Base-by-base conservation (phyloP, 73 alveolate species). In the Symbiodinium natans region DNA sequence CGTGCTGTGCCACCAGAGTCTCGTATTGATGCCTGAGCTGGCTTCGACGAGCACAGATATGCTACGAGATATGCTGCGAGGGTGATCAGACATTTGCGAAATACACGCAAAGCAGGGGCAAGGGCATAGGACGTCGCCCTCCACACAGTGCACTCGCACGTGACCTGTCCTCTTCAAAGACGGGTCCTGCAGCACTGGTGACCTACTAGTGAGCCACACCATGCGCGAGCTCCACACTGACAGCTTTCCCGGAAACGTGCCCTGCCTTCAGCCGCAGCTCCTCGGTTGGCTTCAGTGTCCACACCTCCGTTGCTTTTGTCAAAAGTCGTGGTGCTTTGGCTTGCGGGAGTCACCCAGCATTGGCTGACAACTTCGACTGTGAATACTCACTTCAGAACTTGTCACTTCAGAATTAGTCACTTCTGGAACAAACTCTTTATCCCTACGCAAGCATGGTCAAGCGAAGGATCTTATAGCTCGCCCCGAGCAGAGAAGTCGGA, bases 1-100 rank as follows among this genome's bases (percentile, higher is more conserved):
- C 39, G 97, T 90, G 77, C 80, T 68, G 89, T 90, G 97, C 97
- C 97, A 90, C 97, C 97, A 90, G 29, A 90, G 88, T 27, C 88
- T 41, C 17, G 97, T 90, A 54, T 90, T 90, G 97, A 90, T 90
- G 54, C 97, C 97, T 89, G 41, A n/a, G 92, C 25, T 25, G 39
- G 39, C 5, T 56, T 21, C 17, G 17, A 21, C 17, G 1, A 56
- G 31, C 75, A 56, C 6, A 1, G 0, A 9, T 27, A 31, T 25
- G 0, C 43, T 2, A 71, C 38, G 10, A 2, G 38, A 27, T 17
- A 25, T 31, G 1, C 83, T 56, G 3, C 75, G 17, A 56, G 1
- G 75, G 31, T 2, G 75, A 21, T 56, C 75, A 56, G 17, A 17
- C 27, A 19, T 31, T 34, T 17, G 54, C n/a, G 27, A 75, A 2